These are phyloP conservation scores for Agrocybe praecox DNA, from an alignment of 768 basidiomycete species.

Conservation along the genomic window DNA sequence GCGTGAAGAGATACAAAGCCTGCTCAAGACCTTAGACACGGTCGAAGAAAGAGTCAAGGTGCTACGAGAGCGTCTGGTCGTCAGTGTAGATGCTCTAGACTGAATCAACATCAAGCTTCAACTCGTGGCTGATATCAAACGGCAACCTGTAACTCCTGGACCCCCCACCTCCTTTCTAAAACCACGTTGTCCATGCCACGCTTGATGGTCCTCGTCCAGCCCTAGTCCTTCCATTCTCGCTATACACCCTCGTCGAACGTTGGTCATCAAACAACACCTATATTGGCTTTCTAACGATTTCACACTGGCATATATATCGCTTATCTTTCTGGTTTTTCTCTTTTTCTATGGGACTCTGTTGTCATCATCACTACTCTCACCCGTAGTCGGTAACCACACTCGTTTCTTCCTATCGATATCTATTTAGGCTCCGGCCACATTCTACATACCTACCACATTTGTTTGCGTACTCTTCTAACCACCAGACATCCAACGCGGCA, in stretches of 20 bases:
- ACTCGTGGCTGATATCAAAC: neutral
- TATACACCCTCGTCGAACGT: too few relatives aligned
- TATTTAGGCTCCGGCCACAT: too few relatives aligned
- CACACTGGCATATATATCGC: neutral
- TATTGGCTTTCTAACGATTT: neutral
- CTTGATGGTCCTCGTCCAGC: too few relatives aligned
- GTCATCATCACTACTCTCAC: neutral
- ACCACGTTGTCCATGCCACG: too few relatives aligned
- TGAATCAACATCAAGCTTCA: conserved; percentile 3
- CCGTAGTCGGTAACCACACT: neutral
- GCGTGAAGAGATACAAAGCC: conserved; percentile 48
- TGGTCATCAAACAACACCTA: neutral
- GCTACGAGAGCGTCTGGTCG: conserved; percentile 43
- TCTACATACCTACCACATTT: too few relatives aligned
- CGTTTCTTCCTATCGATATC: neutral
- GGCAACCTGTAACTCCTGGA: neutral
- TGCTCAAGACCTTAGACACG: conserved; percentile 53
- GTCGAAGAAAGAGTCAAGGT: conserved; percentile 57
- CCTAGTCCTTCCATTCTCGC: too few relatives aligned
- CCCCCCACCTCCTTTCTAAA: too few relatives aligned
- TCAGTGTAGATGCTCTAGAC: conserved; percentile 23
- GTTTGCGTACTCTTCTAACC: too few relatives aligned
- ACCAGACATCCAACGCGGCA: too few relatives aligned
- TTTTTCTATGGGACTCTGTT: conserved; percentile 4
- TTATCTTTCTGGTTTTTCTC: neutral